A percentile compares a stretch with the other conserved stretches of the same genome.
phyloP scores from a whole-genome alignment of 768 basidiomycete species.

The Cytidiella melzeri region DNA sequence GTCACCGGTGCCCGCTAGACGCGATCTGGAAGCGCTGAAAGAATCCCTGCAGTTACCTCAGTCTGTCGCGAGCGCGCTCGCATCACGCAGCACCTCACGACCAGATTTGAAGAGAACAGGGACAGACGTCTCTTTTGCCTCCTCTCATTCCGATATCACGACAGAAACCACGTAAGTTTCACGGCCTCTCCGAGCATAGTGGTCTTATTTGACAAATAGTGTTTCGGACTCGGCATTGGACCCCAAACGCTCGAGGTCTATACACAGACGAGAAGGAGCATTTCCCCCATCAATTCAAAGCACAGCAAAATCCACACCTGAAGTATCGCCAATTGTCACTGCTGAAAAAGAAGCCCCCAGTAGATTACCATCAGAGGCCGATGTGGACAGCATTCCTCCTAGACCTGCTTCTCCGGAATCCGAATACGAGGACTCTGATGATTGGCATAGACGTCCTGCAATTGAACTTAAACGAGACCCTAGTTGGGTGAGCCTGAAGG shows the following conservation, averaged over 20 bases:
- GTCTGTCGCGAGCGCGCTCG: conserved; percentile 33
- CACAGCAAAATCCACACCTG: conserved; percentile 8
- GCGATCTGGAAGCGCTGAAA: conserved; percentile 50
- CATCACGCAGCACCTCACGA: conserved; percentile 23
- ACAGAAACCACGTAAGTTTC: background rate
- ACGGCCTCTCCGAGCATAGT: background rate
- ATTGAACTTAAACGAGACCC: conserved; percentile 19
- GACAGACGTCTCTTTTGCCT: conserved; percentile 1
- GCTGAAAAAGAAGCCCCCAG: no score
- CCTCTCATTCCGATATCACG: background rate
- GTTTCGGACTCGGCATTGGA: background rate
- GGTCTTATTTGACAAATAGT: background rate
- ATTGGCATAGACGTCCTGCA: conserved; percentile 6
- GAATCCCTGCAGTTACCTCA: conserved; percentile 55
- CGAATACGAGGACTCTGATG: conserved; percentile 2
- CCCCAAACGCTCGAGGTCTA: conserved; percentile 9
- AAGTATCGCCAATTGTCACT: conserved; percentile 1
- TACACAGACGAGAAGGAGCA: conserved; percentile 56
- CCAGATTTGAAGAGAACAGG: conserved; percentile 13
- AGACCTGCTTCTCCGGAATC: background rate
- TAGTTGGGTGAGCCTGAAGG: conserved; percentile 26
- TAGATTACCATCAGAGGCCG: no score
- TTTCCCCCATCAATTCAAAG: conserved; percentile 38
- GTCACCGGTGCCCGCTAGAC: conserved; percentile 7
- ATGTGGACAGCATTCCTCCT: background rate